phyloP scores from a whole-genome alignment of 371 early-diverging fungal species.

The Zychaea mexicana region DNA sequence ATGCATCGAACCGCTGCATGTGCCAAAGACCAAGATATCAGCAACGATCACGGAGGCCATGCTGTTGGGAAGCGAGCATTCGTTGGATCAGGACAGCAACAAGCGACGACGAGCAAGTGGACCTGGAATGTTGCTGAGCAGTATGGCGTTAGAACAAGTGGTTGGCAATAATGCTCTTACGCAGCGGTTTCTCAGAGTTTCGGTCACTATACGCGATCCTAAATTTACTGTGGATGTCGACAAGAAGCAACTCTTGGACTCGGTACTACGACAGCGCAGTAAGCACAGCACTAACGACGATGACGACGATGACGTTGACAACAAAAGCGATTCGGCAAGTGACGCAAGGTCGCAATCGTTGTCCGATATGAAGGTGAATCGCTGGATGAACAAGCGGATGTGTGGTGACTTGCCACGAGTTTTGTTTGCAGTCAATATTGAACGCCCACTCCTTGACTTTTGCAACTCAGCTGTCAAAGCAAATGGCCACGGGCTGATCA shows the following conservation, averaged over 20 bases:
- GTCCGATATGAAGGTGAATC: not conserved
- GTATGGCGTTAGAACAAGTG: slow-evolving; percentile 2
- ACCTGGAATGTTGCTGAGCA: not conserved
- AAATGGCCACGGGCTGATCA: slow-evolving; percentile 9
- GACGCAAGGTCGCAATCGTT: not conserved
- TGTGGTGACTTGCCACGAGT: slow-evolving; percentile 20
- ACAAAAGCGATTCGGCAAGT: not conserved
- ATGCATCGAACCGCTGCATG: slow-evolving; percentile 15
- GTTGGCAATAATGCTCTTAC: not conserved
- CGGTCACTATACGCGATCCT: not conserved
- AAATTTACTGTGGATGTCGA: slow-evolving; percentile 11
- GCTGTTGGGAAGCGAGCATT: not conserved
- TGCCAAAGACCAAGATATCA: slow-evolving; percentile 19
- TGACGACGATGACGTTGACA: not conserved
- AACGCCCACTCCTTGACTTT: slow-evolving; percentile 18
- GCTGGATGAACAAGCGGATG: not conserved
- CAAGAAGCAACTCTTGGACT: not conserved
- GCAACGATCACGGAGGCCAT: slow-evolving; percentile 21
- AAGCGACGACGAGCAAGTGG: not conserved
- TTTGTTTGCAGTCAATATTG: slow-evolving; percentile 12
- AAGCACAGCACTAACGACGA: not conserved
- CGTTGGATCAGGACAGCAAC: not conserved
- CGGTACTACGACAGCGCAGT: not conserved
- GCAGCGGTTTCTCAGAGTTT: slow-evolving; percentile 1
- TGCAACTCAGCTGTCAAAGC: slow-evolving; percentile 5